Percentiles rank a stretch among this genome's conserved stretches.
These are phyloP conservation scores for Botrytis fabae DNA, from an alignment of 2,329 filamentous ascomycete species.

Conservation along the genomic window DNA sequence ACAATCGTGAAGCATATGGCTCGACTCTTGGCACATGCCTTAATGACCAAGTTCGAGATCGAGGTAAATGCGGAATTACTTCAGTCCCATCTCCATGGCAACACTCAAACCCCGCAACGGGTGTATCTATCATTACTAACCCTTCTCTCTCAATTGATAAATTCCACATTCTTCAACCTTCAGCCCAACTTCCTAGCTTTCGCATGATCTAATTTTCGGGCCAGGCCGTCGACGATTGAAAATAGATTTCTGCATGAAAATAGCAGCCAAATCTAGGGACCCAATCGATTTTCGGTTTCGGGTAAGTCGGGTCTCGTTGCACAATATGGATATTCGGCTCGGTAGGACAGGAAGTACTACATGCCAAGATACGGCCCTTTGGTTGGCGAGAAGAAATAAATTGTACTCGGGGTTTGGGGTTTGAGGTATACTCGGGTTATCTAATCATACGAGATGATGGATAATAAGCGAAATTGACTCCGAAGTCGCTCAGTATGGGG, in stretches of 20 bases:
- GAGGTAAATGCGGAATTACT: neutral
- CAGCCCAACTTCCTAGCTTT: no score
- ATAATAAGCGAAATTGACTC: neutral
- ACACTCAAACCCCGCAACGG: neutral
- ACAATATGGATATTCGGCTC: neutral
- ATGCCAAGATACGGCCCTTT: neutral
- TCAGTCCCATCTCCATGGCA: neutral
- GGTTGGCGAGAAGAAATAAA: neutral
- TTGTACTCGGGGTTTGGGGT: conserved; percentile 2
- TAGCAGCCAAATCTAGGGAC: neutral
- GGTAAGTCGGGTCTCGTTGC: neutral
- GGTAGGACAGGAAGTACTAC: neutral
- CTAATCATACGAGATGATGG: no score
- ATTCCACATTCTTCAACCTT: no score
- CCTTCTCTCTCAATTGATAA: neutral
- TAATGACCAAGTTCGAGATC: neutral
- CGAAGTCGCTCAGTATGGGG: neutral
- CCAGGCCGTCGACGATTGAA: neutral
- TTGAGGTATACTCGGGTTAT: neutral
- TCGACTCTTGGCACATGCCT: neutral
- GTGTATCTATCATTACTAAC: neutral
- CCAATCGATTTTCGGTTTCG: neutral
- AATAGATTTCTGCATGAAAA: neutral
- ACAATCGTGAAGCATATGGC: neutral
- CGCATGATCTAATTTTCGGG: neutral